Conservation (phyloP, 345 rosid genomes). For the Anastatica hierochuntica region DNA sequence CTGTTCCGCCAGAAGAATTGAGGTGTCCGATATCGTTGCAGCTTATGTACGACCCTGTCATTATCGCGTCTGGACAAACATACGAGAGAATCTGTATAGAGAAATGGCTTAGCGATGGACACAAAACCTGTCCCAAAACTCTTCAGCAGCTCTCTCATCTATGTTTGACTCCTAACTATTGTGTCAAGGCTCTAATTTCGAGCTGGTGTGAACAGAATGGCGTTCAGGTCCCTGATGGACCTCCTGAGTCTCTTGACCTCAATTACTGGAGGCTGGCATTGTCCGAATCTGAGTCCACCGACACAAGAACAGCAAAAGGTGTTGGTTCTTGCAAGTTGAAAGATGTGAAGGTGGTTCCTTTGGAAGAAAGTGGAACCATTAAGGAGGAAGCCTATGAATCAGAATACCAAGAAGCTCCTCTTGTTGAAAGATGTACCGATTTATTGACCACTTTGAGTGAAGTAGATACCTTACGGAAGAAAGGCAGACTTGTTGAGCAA, state of each 20-base stretch:
- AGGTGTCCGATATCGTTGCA: conserved; percentile 96
- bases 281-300: conserved; percentile 51
- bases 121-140: conserved; percentile 85
- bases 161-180: conserved; percentile 83
- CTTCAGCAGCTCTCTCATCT: conserved; percentile 74
- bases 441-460: conserved; percentile 44
- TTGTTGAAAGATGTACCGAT: conserved; percentile 36
- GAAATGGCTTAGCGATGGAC: conserved; percentile 95
- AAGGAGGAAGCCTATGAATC: conserved; percentile 41
- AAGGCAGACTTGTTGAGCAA: conserved; percentile 58
- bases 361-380: conserved; percentile 55
- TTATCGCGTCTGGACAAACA: conserved; percentile 96
- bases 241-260: conserved; percentile 85
- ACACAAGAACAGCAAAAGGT: conserved; percentile 43
- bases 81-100: conserved; percentile 87
- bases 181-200: conserved; percentile 79
- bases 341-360: conserved; percentile 55
- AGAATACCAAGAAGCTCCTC: conserved; percentile 33
- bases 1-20: conserved; percentile 84
- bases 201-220: conserved; percentile 97
- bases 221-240: conserved; percentile 58
- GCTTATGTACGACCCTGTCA: conserved; percentile 92
- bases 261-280: conserved; percentile 87
- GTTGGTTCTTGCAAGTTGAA: conserved; percentile 40
- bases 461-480: conserved; percentile 38